These are phyloP conservation scores for Lenwebbia sp. DNA, from an alignment of 345 rosid species.

Conservation along the genomic window DNA sequence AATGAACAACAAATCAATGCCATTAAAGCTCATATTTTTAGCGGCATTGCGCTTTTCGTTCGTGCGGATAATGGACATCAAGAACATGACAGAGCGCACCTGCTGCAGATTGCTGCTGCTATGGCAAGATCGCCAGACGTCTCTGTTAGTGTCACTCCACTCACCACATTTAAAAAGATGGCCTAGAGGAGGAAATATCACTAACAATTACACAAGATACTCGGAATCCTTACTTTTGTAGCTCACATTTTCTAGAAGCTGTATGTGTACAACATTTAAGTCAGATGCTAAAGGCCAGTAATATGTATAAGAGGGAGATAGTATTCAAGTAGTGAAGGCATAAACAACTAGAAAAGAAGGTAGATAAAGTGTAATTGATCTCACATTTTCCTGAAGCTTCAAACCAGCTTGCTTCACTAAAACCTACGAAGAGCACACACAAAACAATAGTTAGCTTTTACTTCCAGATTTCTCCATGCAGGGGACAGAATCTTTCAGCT, in stretches of 20 bases:
- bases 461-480: not conserved
- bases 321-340: not conserved
- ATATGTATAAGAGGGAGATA: not conserved
- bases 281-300: not conserved
- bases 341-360: not conserved
- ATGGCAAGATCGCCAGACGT: constrained; percentile 92
- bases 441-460: not conserved
- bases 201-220: not conserved
- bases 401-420: constrained; percentile 94
- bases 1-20: not conserved
- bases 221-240: not conserved
- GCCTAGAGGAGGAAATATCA: constrained; percentile 25
- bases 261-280: not conserved
- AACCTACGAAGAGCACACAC: constrained; percentile 30
- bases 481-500: not conserved
- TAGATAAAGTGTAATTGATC: not conserved
- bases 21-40: not conserved
- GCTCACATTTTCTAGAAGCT: not conserved
- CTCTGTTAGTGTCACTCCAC: constrained; percentile 69
- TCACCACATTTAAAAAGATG: constrained; percentile 68
- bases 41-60: not conserved
- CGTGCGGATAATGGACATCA: not conserved
- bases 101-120: constrained; percentile 96
- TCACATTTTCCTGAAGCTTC: constrained; percentile 79
- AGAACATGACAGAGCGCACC: constrained; percentile 19